Evolutionary conservation across 495 filamentous ascomycete genomes (phyloP), one percentile per base, ranked within the genome.

Genomic region (Beverwykella pulmonaria): DNA sequence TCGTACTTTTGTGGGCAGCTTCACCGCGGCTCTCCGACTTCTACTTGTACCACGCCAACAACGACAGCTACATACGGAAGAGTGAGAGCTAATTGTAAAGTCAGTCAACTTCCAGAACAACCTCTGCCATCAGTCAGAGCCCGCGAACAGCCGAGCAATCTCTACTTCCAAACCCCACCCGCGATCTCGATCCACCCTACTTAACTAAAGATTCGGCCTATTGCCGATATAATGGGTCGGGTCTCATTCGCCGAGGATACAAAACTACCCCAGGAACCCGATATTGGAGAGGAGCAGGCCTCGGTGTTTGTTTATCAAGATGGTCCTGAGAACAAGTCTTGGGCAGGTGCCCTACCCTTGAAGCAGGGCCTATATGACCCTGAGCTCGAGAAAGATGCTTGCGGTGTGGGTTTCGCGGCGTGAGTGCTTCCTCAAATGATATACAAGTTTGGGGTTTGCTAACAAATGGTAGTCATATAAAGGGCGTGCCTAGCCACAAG

Each of bases 281-380:
- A 54, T 27, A 75, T 86, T 78, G 83, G 82, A 70, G 85, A 88
- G 74, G 74, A 82, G 72, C 76, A 83, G 50, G 75, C 80, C 54
- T 82, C 81, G 63, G 85, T 89, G 75, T 97, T 92, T 82, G 84
- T 90, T 70, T 97, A 97, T 79, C 88, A 97, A 76, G 78, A 85
- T 61, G 85, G 84, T 19, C 87, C 91, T 39, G 90, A 94, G 77
- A 91, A 97, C 75, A 83, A 83, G 70, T 97, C 95, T 76, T 99
- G 94, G 94, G 94, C 94, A 58, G 90, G 92, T 70, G 88, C 93
- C 75, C 83, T 99, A 70, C 94, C 94, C 63, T 87, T 96, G 82
- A 93, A 93, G 85, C 95, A 98, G 87, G 94, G 93, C 80, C 86
- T 99, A 32, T 99, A 99, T 75, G 93, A 98, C 78, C 94, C 94